Base-by-base conservation (phyloP, 768 basidiomycete genomes). In the Lentinula detonsa region DNA sequence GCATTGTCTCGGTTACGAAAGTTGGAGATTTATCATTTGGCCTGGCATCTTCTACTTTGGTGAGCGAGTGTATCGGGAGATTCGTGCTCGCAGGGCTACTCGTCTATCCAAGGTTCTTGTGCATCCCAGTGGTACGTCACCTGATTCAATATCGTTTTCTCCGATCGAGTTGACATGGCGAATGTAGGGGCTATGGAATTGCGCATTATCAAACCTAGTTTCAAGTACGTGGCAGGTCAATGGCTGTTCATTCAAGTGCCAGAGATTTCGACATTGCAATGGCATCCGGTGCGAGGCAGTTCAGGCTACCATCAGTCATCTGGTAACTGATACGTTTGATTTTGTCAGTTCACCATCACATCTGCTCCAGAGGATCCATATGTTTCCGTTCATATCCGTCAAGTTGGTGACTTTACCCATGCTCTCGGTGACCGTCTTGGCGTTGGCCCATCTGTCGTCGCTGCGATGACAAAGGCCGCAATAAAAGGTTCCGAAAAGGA, bases 311-410 rank as follows among this genome's bases (percentile, higher is more conserved):
- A 40, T 16, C 40, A 56, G 23, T 16, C 67, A 90, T 94, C 95
- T 74, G 94, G 91, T 45, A 95, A 43, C 33, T 42, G 5, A 37
- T 21, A 7, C 52, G 28, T 42, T 52, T 54, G 23, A 60, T 62
- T 21, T 56, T 53, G 28, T 39, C 67, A 94, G 90, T 95, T 96
- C 75, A 95, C 93, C 42, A 95, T 95, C 75, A 94, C 93, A 0
- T 95, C 93, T 42, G 93, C 95, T 13, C 95, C 95, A 3, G 93
- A 95, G 66, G 95, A 97, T 68, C 90, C 93, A 2, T 96, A 93
- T 70, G 84, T 97, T 49, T 93, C 92, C 28, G 73, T 96, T 57
- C 95, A 97, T 72, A 89, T 98, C 67, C 91, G 93, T 71, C 94
- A 96, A 78, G 93, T 91, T 50, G 94, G 94, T 63, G 92, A 95